A percentile compares a stretch with the other conserved stretches of the same genome.
phyloP scores from a whole-genome alignment of 2,329 filamentous ascomycete species.

The Phaeomoniella chlamydospora region DNA sequence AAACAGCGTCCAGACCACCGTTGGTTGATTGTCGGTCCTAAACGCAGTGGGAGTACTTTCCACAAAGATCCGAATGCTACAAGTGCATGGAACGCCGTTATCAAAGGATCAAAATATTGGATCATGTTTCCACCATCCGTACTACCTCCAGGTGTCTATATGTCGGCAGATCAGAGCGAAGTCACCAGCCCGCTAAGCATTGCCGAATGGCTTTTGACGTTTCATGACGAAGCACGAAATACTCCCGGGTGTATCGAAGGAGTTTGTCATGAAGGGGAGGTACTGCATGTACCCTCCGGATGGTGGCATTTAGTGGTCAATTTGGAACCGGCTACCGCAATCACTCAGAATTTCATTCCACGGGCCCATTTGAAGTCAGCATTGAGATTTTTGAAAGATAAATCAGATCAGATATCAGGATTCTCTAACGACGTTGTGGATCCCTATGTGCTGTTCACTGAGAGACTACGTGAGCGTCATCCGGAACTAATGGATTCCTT shows the following conservation, averaged over 20 bases:
- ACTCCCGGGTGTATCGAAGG: conserved; percentile 71
- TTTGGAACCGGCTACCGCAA: conserved; percentile 65
- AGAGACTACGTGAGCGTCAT: conserved; percentile 47
- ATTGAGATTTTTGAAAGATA: conserved; percentile 66
- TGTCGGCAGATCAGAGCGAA: conserved; percentile 78
- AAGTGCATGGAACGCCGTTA: conserved; percentile 83
- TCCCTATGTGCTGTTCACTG: conserved; percentile 61
- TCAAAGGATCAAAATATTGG: conserved; percentile 90
- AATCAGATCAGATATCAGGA: conserved; percentile 73
- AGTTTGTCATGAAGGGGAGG: conserved; percentile 69
- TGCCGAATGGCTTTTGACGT: conserved; percentile 87
- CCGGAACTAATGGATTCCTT: conserved; percentile 58
- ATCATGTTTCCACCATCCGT: conserved; percentile 78
- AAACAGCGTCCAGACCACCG: conserved; percentile 69
- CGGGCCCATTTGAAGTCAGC: conserved; percentile 57
- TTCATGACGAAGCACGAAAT: conserved; percentile 67
- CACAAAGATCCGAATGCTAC: conserved; percentile 67
- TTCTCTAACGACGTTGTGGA: conserved; percentile 60
- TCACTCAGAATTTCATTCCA: conserved; percentile 94
- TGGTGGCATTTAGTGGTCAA: conserved; percentile 98
- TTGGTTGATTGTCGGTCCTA: conserved; percentile 85
- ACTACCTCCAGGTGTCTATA: conserved; percentile 67
- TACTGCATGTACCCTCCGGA: conserved; percentile 81
- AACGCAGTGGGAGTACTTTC: conserved; percentile 80
- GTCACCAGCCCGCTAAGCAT: conserved; percentile 90